These are phyloP conservation scores for Mycotypha africana DNA, from an alignment of 371 early-diverging fungal genomes.

Conservation along the genomic window DNA sequence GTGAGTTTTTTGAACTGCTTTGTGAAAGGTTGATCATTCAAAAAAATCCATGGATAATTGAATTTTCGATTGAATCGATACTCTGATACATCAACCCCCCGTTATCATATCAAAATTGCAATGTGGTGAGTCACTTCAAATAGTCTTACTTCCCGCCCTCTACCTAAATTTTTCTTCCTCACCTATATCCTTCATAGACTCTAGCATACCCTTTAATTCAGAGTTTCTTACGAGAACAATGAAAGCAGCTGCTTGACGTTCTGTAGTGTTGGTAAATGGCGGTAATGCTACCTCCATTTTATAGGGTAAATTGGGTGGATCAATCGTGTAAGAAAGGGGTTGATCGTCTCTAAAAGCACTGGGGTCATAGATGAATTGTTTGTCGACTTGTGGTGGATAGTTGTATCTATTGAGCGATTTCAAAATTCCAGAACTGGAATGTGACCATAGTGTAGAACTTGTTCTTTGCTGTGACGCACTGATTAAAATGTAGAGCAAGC, in stretches of 20 bases:
- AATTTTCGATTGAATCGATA: constrained; percentile 70
- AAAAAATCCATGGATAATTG: constrained; percentile 78
- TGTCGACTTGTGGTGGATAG: too few species aligned
- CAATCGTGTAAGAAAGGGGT: constrained; percentile 21
- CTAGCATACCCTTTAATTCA: constrained; percentile 63
- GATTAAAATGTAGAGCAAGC: too few species aligned
- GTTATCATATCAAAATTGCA: too few species aligned
- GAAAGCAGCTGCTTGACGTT: constrained; percentile 58
- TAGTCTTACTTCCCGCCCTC: neutral
- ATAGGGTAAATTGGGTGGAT: constrained; percentile 19
- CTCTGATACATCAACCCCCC: too few species aligned
- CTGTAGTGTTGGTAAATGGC: constrained; percentile 17
- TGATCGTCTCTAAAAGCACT: constrained; percentile 7
- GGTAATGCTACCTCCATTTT: constrained; percentile 23
- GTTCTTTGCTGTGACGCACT: too few species aligned
- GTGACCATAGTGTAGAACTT: too few species aligned
- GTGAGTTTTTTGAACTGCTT: constrained; percentile 46
- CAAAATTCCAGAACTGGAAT: neutral
- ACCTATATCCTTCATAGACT: constrained; percentile 47
- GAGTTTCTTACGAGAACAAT: constrained; percentile 61
- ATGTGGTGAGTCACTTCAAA: too few species aligned
- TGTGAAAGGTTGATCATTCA: constrained; percentile 73
- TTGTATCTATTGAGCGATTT: too few species aligned
- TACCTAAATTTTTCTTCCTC: neutral
- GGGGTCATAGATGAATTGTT: neutral